Base-by-base conservation (phyloP, 2,329 filamentous ascomycete genomes). In the Purpureocillium takamizusanense region DNA sequence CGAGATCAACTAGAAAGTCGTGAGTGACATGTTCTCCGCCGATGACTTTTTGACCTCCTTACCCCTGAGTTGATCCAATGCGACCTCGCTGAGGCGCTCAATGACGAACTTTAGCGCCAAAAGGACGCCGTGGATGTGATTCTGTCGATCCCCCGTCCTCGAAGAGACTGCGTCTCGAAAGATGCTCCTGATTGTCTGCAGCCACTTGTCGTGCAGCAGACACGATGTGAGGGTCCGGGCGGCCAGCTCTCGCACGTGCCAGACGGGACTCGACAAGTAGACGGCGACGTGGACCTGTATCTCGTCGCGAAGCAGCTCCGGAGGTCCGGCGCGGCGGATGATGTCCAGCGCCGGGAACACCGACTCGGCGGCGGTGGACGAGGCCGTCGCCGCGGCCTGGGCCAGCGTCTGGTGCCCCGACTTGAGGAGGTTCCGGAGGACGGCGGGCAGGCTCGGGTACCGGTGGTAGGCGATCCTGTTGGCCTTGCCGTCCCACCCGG, bases 281-380 rank as follows among this genome's bases (percentile, higher is more conserved):
- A 66, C 67, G 7, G 71, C 58, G 7, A 90, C 76, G 34, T 74
- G 67, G 3, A 58, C 50, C 47, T 75, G 70, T 5, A 88, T 72
- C 34, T 73, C 66, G 2, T 66, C 60, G 2, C 72, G 65, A 41
- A 75, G 60, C 3, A 67, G 55, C 17, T 73, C 67, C 0, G 84
- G 83, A 1, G 85, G 78, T 0, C 78, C 76, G 10, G 81, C 81
- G 37, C 85, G 74, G 35, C 84, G 77, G 36, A 92, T 71, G 28
- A 94, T 83, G 48, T 90, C 84, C n/a, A 94, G 64, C 1, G 83
- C 85, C 0, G 86, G 86, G 51, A 92, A 90, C 3, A 90, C 83
- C 1, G 81, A 81, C 58, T 89, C 83, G 6, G 77, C 74, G 1
- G 71, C 62, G 7, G n/a, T n/a, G n/a, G n/a, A n/a, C n/a, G 60